These are phyloP conservation scores for Chimonanthus praecox DNA, from an alignment of 164 flowering plant species.

Conservation along the genomic window DNA sequence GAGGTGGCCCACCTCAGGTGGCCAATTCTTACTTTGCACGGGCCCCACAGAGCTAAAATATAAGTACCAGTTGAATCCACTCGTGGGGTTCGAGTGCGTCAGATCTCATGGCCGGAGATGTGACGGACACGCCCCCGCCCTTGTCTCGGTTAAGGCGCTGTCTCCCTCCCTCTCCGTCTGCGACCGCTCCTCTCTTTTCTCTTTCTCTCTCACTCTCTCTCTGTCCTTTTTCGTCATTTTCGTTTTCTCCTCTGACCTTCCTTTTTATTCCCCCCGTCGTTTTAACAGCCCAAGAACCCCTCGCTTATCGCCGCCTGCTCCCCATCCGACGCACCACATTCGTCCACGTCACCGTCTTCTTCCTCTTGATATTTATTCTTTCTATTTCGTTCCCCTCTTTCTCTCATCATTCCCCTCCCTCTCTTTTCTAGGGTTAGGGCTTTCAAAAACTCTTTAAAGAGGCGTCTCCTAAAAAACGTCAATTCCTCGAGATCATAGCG, in stretches of 20 bases:
- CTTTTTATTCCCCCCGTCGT: neutral
- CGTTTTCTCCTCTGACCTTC: neutral
- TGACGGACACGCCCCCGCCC: no score
- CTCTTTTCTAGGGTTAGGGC: neutral
- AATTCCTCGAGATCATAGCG: neutral
- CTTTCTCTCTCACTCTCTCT: slow-evolving; percentile 5
- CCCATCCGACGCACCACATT: slow-evolving; percentile 24
- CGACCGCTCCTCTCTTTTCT: neutral
- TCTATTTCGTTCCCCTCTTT: neutral
- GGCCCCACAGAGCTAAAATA: no score
- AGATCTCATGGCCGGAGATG: no score
- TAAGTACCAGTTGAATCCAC: no score
- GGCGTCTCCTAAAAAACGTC: neutral
- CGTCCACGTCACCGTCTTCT: slow-evolving; percentile 44
- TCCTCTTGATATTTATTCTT: slow-evolving; percentile 10
- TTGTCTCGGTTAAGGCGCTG: no score
- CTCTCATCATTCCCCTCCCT: neutral
- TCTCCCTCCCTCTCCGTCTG: no score
- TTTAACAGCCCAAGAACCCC: neutral
- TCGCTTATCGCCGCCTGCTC: neutral
- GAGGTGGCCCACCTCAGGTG: no score
- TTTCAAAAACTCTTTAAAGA: slow-evolving; percentile 4
- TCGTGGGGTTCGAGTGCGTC: no score
- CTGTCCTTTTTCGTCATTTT: slow-evolving; percentile 5
- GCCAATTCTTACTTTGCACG: no score